Evolutionary conservation across 805 yeast genomes (phyloP).

Genomic region (Kodamaea neixiangensis): DNA sequence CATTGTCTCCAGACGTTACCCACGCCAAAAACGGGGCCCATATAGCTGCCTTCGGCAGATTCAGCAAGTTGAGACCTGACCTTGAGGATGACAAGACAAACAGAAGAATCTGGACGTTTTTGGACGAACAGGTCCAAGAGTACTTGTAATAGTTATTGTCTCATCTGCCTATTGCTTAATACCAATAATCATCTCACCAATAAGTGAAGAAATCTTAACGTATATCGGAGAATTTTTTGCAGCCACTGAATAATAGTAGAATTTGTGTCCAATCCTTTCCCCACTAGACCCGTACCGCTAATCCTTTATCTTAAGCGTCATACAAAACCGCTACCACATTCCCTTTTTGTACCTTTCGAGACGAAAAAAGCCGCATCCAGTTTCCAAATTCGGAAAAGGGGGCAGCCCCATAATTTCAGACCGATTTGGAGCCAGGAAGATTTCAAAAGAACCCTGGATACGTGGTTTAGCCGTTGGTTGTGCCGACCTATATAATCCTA

Average conservation of each 20-base stretch:
- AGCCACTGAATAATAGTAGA: neutral
- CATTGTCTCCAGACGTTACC: slow-evolving; percentile 39
- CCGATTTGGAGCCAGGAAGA: too few relatives aligned
- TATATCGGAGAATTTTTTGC: too few relatives aligned
- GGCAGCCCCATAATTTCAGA: neutral
- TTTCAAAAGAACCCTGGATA: too few relatives aligned
- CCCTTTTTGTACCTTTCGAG: neutral
- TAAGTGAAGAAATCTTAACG: too few relatives aligned
- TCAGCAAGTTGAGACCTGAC: slow-evolving; percentile 35
- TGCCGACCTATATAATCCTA: neutral
- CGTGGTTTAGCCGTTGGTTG: neutral
- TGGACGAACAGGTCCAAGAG: slow-evolving; percentile 23
- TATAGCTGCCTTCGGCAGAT: slow-evolving; percentile 38
- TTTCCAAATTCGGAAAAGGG: neutral
- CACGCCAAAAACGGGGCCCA: slow-evolving; percentile 32
- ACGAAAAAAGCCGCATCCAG: neutral
- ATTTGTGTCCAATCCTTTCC: neutral
- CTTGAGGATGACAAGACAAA: slow-evolving; percentile 34
- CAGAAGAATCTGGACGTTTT: slow-evolving; percentile 32
- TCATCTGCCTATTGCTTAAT: too few relatives aligned
- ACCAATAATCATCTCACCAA: too few relatives aligned
- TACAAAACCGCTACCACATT: neutral
- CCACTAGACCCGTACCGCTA: neutral
- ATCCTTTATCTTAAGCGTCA: neutral
- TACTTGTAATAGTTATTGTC: neutral